phyloP scores from a whole-genome alignment of 208 protist species.

The Trypanosoma theileri region DNA sequence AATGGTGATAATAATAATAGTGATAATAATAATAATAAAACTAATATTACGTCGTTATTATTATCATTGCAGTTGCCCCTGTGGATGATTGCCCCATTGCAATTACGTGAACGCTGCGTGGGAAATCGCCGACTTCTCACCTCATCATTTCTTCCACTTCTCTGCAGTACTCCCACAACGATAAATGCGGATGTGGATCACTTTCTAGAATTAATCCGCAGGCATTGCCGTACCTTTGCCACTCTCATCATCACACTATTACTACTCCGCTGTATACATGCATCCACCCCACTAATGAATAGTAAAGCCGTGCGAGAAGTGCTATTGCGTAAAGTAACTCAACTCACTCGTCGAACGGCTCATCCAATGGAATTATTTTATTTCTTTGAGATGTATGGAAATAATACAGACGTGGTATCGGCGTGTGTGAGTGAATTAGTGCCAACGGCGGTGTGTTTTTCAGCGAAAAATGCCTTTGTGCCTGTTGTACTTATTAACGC shows the following conservation, averaged over 20 bases:
- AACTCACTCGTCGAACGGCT: constrained; percentile 27
- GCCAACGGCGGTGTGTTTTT: constrained; percentile 22
- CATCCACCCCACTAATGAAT: constrained; percentile 1
- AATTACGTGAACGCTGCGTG: constrained; percentile 9
- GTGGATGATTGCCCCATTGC: constrained; percentile 28
- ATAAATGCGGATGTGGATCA: neutral
- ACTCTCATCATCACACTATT: constrained; percentile 24
- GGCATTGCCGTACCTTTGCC: constrained; percentile 30
- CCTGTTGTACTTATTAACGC: constrained; percentile 21
- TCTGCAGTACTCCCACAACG: neutral
- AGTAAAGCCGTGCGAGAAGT: constrained; percentile 12
- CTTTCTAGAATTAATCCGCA: constrained; percentile 13
- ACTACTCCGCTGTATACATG: constrained; percentile 3
- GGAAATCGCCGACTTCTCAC: constrained; percentile 11
- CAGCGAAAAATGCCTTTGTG: constrained; percentile 9
- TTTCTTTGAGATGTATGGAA: constrained; percentile 30
- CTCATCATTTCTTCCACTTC: constrained; percentile 22
- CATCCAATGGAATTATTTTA: constrained; percentile 27
- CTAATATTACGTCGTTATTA: neutral
- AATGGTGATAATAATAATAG: neutral
- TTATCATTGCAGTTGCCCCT: neutral
- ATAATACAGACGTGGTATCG: constrained; percentile 10
- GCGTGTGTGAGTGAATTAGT: constrained; percentile 21
- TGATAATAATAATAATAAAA: neutral
- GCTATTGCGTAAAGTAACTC: constrained; percentile 28